Evolutionary conservation across 176 grass and related monocot species (phyloP).

Genomic region (Rhynchospora tenuis): DNA sequence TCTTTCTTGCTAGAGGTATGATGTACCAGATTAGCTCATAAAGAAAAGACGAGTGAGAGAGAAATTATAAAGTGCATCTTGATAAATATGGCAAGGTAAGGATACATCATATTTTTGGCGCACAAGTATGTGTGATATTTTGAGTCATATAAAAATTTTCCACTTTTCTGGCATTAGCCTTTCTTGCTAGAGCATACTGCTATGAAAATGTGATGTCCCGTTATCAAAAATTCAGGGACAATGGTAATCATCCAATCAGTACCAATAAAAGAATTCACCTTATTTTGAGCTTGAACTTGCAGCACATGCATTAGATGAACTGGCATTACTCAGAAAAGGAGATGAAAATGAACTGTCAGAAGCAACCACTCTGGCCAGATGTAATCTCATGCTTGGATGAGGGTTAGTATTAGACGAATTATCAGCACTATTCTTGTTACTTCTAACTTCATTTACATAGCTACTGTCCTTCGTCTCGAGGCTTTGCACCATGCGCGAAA

Average conservation of each 20-base stretch:
- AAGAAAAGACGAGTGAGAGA: not conserved
- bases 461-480: constrained; percentile 68
- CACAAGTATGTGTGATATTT: not conserved
- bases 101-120: not conserved
- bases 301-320: constrained; percentile 2
- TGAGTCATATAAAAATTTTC: not conserved
- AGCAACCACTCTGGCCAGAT: constrained; percentile 23
- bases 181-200: not conserved
- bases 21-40: not conserved
- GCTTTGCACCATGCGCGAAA: constrained; percentile 90
- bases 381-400: constrained; percentile 5
- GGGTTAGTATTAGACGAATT: constrained; percentile 5
- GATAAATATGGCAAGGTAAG: not conserved
- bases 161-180: not conserved
- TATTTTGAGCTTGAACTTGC: constrained; percentile 7
- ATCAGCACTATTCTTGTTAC: not conserved
- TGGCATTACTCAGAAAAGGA: constrained; percentile 2
- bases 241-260: not conserved
- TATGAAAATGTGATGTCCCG: not conserved
- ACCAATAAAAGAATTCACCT: not conserved
- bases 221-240: constrained; percentile 5
- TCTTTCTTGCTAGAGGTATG: too few relatives aligned
- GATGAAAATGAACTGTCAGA: constrained; percentile 10
- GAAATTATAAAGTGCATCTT: not conserved
- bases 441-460: constrained; percentile 22